Base-by-base conservation (phyloP, 2,329 filamentous ascomycete genomes). In the Ophiostoma triangulosporum region DNA sequence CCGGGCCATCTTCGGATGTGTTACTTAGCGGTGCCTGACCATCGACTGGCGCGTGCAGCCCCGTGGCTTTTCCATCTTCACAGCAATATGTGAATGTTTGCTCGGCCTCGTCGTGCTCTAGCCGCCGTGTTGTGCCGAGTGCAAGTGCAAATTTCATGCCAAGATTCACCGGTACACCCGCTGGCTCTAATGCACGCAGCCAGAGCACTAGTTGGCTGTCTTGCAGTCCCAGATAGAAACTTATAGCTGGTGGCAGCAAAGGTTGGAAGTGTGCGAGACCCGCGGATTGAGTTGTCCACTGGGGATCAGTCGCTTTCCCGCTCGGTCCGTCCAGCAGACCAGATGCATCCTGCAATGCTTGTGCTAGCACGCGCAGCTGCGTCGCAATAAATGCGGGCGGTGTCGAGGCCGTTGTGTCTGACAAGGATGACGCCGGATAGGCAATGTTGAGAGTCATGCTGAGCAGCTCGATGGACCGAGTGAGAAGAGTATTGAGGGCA, bases 21-120 rank as follows among this genome's bases (percentile, higher is more conserved):
- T 32, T 15, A 8, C 32, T 12, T 1, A 6, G 29, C 14, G 14
- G 36, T 54, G 55, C 22, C 57, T 29, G 55, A 51, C 22, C 48
- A 2, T 32, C 46, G 32, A 51, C 48, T 50, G 26, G 52, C 31
- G 32, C 48, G 48, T 52, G 55, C 32, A 56, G 43, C 5, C 53
- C 54, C 7, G 29, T 50, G 32, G 57, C 60, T 9, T 43, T 46
- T 3, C 52, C 59, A 29, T 58, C 59, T 15, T 57, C 58, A 27
- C 66, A 68, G 48, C 68, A 67, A 61, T 76, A 96, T 4, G 71
- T 73, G 66, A 95, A 96, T 0, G 86, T 71, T 35, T 81, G 77
- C 56, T 91, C 85, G 58, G 83, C 81, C 68, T 97, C 91, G 66
- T 90, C 86, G 65, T 90, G 86, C 60, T 83, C 81, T 2, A 83